A percentile compares a stretch with the other conserved stretches of the same genome.
Conservation (phyloP, 352 stramenopile species). For the Phytophthora meadii region DNA sequence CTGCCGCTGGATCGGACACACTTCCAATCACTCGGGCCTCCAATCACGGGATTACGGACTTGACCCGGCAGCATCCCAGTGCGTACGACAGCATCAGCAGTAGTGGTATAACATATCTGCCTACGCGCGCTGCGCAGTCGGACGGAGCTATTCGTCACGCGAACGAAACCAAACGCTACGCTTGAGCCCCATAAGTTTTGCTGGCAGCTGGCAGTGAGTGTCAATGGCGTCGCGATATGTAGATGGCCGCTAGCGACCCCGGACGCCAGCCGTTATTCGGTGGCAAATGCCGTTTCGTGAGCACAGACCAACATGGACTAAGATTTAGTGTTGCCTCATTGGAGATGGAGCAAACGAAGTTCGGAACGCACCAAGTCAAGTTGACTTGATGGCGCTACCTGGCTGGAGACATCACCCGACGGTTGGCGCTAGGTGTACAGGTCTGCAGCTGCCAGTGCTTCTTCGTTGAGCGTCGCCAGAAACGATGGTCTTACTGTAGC, state of each 20-base stretch:
- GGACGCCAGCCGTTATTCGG: constrained; percentile 7
- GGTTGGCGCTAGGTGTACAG: constrained; percentile 2
- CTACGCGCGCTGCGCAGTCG: background rate
- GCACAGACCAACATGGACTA: constrained; percentile 8
- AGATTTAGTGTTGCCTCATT: background rate
- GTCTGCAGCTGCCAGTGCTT: constrained; percentile 8
- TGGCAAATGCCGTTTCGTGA: constrained; percentile 26
- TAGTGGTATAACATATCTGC: background rate
- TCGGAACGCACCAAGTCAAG: no score
- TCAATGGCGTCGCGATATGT: background rate
- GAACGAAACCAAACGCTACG: background rate
- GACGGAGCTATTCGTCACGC: background rate
- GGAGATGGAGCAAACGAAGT: no score
- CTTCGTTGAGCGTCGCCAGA: constrained; percentile 29
- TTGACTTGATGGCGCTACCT: background rate
- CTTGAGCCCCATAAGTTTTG: background rate
- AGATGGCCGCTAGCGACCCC: constrained; percentile 1
- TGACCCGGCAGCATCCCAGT: background rate
- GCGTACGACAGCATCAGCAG: background rate
- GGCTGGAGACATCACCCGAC: constrained; percentile 1
- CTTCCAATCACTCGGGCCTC: background rate
- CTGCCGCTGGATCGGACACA: constrained; percentile 1
- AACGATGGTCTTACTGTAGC: constrained; percentile 10
- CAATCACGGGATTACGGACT: constrained; percentile 7
- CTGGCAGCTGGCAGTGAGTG: constrained; percentile 3